These are phyloP conservation scores for Ceratocystis smalleyi DNA, from an alignment of 2,329 filamentous ascomycete genomes.

Conservation along the genomic window DNA sequence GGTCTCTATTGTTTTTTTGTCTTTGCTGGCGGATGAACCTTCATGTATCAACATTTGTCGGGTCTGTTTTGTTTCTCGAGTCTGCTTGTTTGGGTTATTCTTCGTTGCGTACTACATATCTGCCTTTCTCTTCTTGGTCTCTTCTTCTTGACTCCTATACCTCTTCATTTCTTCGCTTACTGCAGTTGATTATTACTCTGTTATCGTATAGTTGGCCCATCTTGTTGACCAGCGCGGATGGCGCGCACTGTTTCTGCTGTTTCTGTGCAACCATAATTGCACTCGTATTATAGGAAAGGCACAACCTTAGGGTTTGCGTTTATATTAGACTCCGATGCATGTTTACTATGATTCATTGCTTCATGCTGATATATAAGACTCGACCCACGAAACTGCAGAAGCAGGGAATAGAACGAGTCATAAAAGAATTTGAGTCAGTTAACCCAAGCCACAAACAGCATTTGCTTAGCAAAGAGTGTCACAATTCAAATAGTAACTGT, in stretches of 20 bases:
- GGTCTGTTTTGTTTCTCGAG: neutral
- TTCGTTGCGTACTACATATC: neutral
- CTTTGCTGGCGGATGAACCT: neutral
- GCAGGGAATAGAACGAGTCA: neutral
- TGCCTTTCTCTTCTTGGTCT: neutral
- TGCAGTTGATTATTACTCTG: neutral
- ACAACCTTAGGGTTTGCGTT: neutral
- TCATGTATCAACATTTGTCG: neutral
- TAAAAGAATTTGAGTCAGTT: neutral
- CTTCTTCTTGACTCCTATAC: neutral
- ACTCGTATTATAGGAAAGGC: neutral
- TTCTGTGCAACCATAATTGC: neutral
- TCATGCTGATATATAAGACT: neutral
- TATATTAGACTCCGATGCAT: neutral
- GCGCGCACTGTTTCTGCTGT: neutral
- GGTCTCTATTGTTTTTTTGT: conserved; percentile 1
- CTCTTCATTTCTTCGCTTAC: neutral
- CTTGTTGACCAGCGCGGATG: neutral
- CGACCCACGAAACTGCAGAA: neutral
- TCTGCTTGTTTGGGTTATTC: conserved; percentile 2
- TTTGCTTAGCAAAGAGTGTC: neutral
- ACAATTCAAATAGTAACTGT: neutral
- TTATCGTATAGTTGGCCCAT: neutral
- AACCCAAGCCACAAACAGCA: neutral
- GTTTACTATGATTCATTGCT: neutral